A percentile compares a stretch with the other conserved stretches of the same genome.
Conservation (phyloP, 345 rosid species). For the Trapa bicornis region DNA sequence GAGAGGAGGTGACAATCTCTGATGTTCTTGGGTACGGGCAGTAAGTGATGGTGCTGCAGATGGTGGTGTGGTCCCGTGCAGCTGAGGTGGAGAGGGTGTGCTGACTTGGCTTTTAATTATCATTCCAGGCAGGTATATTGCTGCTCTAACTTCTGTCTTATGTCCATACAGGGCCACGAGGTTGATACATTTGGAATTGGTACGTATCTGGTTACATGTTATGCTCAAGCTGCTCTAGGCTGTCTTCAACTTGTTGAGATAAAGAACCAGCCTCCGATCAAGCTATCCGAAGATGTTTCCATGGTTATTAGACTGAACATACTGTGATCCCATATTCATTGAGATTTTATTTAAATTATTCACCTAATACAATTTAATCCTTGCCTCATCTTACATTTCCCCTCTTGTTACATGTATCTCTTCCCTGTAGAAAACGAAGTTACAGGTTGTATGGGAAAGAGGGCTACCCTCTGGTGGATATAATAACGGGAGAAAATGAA, state of each 20-base stretch:
- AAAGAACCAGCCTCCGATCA: constrained; percentile 80
- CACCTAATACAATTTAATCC: neutral
- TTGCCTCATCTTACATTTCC: neutral
- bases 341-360: neutral
- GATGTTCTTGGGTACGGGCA: too few relatives aligned
- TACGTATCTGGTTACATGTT: constrained; percentile 89
- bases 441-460: constrained; percentile 79
- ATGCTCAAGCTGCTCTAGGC: constrained; percentile 87
- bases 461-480: constrained; percentile 89
- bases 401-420: constrained; percentile 47
- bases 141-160: neutral
- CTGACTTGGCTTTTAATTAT: too few relatives aligned
- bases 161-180: constrained; percentile 65
- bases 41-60: too few relatives aligned
- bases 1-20: too few relatives aligned
- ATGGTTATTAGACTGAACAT: constrained; percentile 34
- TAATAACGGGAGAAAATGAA: constrained; percentile 88
- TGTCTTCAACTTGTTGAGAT: constrained; percentile 99
- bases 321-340: neutral
- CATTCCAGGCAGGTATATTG: neutral
- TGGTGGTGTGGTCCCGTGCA: too few relatives aligned
- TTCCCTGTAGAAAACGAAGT: constrained; percentile 76
- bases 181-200: constrained; percentile 89
- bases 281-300: constrained; percentile 96
- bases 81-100: too few relatives aligned